Evolutionary conservation across 257 asterid species (phyloP).

Genomic region (Capsicum pubescens): DNA sequence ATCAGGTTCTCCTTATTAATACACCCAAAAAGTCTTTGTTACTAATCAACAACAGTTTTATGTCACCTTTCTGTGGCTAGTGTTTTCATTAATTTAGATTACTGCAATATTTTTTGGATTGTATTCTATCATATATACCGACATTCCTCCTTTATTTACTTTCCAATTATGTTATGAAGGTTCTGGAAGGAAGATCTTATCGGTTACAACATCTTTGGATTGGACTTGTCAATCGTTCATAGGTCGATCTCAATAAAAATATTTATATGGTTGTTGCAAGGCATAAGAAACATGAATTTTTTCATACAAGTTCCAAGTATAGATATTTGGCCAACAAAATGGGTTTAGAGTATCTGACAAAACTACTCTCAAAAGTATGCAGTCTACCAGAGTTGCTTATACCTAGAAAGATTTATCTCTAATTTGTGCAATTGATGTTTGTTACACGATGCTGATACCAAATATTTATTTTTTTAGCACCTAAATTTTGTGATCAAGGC

Average conservation of each 20-base stretch:
- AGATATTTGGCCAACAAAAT: slow-evolving; percentile 46
- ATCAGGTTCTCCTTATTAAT: slow-evolving; percentile 3
- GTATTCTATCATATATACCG: neutral
- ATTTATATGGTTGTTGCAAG: slow-evolving; percentile 48
- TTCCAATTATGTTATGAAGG: slow-evolving; percentile 41
- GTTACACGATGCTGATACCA: slow-evolving; percentile 6
- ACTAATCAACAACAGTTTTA: neutral
- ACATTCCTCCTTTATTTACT: slow-evolving; percentile 10
- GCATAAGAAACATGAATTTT: slow-evolving; percentile 46
- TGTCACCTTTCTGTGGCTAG: neutral
- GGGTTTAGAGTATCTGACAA: slow-evolving; percentile 56
- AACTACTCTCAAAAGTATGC: slow-evolving; percentile 48
- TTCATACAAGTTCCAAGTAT: slow-evolving; percentile 47
- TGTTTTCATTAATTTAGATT: neutral
- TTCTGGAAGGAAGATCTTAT: slow-evolving; percentile 54
- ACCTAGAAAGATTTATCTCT: slow-evolving; percentile 13
- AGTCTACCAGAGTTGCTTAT: neutral
- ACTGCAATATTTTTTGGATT: neutral
- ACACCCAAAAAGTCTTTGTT: neutral
- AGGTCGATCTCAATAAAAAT: slow-evolving; percentile 50
- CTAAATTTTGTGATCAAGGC: slow-evolving; percentile 50
- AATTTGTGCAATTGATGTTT: neutral
- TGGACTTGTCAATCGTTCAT: slow-evolving; percentile 57
- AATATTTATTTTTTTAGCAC: slow-evolving; percentile 39
- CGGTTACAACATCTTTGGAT: slow-evolving; percentile 55